Evolutionary conservation across 257 asterid genomes (phyloP), one percentile per base, ranked within the genome.

Genomic region (Solanum medicagineum): DNA sequence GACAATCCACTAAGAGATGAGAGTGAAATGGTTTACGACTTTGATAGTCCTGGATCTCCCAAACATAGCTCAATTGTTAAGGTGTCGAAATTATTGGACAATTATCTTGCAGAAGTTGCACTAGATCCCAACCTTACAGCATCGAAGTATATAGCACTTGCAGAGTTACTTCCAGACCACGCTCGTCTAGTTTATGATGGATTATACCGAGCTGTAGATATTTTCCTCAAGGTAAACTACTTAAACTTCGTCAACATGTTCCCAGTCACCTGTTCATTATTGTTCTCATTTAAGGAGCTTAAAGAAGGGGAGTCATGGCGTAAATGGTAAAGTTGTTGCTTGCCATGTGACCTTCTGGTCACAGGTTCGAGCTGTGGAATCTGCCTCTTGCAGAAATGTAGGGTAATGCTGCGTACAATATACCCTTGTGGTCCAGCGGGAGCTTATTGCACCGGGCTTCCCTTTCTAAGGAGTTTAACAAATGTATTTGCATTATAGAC

Each of bases 1-100:
- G 97, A 93, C 73, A 79, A 89, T 80, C 92, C 44, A 2, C 29
- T 88, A 83, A 90, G 95, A 84, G 98, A 94, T 60, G 99, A 93
- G 63, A 88, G 88, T 42, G 98, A 91, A 87, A 96, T 92, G 97
- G 91, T 88, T 57, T 94, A 91, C 10, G 95, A 92, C 79, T 94
- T 96, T 19, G 97, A 96, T 77, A 94, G 94, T 89, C 98, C 97
- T 9, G 94, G 94, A 62, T 96, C 99, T 16, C 99, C 98, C 2
- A 96, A 96, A 44, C 99, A 96, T 60, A 96, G 97, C 91, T 91
- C 99, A 3, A 92, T 95, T 82, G 79, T 95, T 63, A 96, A 95
- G 88, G 98, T 94, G 53, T 96, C 99, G 2, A 94, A 94, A 65
- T 84, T 96, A 42, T 57, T 96, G 89, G 99, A 96, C 89, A 91